These are phyloP conservation scores for Luzula sylvatica DNA, from an alignment of 176 grass and related monocot genomes.

Conservation along the genomic window DNA sequence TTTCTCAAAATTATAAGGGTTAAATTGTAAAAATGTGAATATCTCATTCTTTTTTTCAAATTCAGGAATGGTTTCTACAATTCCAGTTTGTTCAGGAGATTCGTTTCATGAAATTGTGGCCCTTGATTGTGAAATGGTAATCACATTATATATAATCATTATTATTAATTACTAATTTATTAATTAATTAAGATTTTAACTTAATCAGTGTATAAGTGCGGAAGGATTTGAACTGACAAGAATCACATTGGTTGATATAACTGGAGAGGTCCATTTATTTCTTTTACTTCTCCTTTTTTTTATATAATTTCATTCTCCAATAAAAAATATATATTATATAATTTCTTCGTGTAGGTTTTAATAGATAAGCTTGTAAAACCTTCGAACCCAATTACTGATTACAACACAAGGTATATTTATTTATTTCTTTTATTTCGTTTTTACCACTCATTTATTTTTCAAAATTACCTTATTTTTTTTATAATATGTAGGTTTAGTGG, in stretches of 20 bases:
- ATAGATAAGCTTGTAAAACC: constrained; percentile 94
- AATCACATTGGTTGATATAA: constrained; percentile 81
- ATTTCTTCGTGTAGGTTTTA: constrained; percentile 52
- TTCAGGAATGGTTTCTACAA: constrained; percentile 66
- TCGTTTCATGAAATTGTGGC: constrained; percentile 60
- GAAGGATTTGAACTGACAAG: constrained; percentile 96
- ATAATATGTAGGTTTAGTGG: constrained; percentile 72
- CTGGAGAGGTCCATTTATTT: constrained; percentile 60
- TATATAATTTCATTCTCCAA: constrained; percentile 11
- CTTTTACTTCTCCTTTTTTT: constrained; percentile 10
- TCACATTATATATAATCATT: constrained; percentile 19
- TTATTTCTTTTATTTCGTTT: background rate
- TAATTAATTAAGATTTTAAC: constrained; percentile 4
- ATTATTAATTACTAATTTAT: background rate
- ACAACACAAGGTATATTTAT: constrained; percentile 73
- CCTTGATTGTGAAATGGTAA: constrained; percentile 99
- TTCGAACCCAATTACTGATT: constrained; percentile 66
- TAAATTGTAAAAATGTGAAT: background rate
- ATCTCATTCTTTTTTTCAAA: constrained; percentile 18
- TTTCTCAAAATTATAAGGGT: background rate
- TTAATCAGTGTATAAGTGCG: constrained; percentile 58
- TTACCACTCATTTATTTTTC: background rate
- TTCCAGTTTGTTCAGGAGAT: constrained; percentile 51
- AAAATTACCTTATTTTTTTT: constrained; percentile 7
- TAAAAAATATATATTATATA: constrained; percentile 9